Evolutionary conservation across 148 eudicot genomes (phyloP), one percentile per base, ranked within the genome.

Genomic region (Salicornia ramosissima): DNA sequence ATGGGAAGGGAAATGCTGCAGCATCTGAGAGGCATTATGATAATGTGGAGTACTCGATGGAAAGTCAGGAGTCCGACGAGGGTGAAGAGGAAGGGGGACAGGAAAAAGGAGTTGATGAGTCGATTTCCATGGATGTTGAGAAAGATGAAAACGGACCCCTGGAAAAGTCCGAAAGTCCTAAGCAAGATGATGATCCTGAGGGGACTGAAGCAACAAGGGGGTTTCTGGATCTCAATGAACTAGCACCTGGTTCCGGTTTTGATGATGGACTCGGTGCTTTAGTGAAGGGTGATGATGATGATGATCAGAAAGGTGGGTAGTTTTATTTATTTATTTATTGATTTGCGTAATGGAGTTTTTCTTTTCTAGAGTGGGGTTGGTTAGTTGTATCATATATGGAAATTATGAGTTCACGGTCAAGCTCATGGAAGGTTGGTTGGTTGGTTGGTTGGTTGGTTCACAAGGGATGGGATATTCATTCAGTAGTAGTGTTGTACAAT

Each of bases 161-260:
- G 1, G 71, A 54, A 18, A 81, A 80, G 72, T 62, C 71, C 19
- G 76, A 75, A 50, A 78, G 77, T 67, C 78, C 80, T 53, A 76
- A 65, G 28, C 84, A 75, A 62, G 85, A 86, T 71, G 85, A 86
- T 71, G 84, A 82, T 28, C 70, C 30, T 12, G 82, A 78, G 22
- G 80, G 80, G 62, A 82, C 63, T 26, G 77, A 70, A 43, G 76
- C 73, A 69, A 74, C 76, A 65, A 78, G 87, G 52, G 84, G 83
- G 34, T 88, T 90, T 86, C 97, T 90, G 76, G 96, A 92, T 75
- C 86, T 90, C 18, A 92, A 90, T 77, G 96, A 90, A 73, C 80
- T 88, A 52, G 97, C 97, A 72, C 97, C 97, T 0, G 93, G 91
- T 71, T 68, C 88, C 50, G 90, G 89, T 74, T 87, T 89, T 71